Evolutionary conservation across 495 filamentous ascomycete species (phyloP), one percentile per base, ranked within the genome.

Genomic region (Penicillium verhagenii): DNA sequence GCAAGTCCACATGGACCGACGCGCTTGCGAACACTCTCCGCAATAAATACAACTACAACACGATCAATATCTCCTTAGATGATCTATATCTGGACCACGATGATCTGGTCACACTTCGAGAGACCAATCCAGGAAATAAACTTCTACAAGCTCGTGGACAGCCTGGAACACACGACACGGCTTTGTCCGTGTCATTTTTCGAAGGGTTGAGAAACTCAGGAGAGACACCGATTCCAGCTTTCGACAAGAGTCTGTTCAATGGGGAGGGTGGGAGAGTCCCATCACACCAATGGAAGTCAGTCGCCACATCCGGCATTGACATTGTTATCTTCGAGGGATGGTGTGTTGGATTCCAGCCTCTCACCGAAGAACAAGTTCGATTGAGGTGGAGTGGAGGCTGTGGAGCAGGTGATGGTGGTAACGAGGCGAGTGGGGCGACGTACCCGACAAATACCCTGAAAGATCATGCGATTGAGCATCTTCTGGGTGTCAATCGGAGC

Each of bases 191-290:
- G 3, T 23, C 31, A 8, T 63, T 60, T 24, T 63, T 63, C 46
- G 16, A 49, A 11, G 52, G 26, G 26, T 20, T 63, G 23, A 40
- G 10, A 11, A 20, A 48, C n/a, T 13, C 24, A n/a, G 23, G 4
- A 10, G 60, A 59, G 14, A 52, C 37, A 2, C 18, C 48, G 18
- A 50, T 63, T 31, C 60, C 60, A 2, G 47, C 50, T 6, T 59
- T 63, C 18, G 53, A 63, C 23, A 63, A 63, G 40, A 59, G 60
- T 43, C 50, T 56, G 4, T 59, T 63, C 28, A 54, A 59, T 11
- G 60, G 60, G 2, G 56, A 63, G 26, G 60, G 59, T 1, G 59
- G 54, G 13, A 47, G 56, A 37, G 57, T 42, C 21, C 45, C 56
- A 7, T n/a, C 21, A 28, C 25, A 52, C 1, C 42, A 18, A 7